phyloP scores from a whole-genome alignment of 2,329 filamentous ascomycete species.

The Raffaelea deltoideospora region DNA sequence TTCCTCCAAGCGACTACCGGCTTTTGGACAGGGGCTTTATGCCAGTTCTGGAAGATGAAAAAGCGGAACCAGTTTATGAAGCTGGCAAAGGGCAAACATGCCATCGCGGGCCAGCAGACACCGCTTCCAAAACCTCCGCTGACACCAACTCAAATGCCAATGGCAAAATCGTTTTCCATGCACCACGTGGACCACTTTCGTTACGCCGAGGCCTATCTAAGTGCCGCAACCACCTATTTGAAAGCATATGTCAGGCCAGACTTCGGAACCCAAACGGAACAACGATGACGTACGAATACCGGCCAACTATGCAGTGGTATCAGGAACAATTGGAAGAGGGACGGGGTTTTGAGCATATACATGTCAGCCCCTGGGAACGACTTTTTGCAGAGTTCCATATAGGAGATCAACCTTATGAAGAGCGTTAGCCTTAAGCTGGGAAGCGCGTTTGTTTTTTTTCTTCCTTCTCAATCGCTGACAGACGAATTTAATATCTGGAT shows the following conservation, averaged over 20 bases:
- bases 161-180: conserved; percentile 30
- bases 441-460: too few species aligned
- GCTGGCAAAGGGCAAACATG: too few species aligned
- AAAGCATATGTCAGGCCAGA: conserved; percentile 16
- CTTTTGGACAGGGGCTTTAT: conserved; percentile 24
- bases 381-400: conserved; percentile 16
- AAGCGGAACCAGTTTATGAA: too few species aligned
- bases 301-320: conserved; percentile 38
- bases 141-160: too few species aligned
- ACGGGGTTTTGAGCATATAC: conserved; percentile 32
- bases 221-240: conserved; percentile 30
- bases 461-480: too few species aligned
- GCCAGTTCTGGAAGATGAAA: conserved; percentile 10
- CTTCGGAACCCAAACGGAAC: conserved; percentile 9
- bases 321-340: conserved; percentile 27
- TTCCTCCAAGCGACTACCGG: conserved; percentile 19
- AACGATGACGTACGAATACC: conserved; percentile 24
- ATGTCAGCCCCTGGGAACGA: conserved; percentile 26
- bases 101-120: too few species aligned
- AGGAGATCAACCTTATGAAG: too few species aligned
- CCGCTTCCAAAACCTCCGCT: too few species aligned
- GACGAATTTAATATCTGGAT: too few species aligned
- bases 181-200: too few species aligned
- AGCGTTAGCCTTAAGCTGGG: too few species aligned
- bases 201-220: too few species aligned